phyloP scores from a whole-genome alignment of 495 filamentous ascomycete genomes.

The Daldinia decipiens region DNA sequence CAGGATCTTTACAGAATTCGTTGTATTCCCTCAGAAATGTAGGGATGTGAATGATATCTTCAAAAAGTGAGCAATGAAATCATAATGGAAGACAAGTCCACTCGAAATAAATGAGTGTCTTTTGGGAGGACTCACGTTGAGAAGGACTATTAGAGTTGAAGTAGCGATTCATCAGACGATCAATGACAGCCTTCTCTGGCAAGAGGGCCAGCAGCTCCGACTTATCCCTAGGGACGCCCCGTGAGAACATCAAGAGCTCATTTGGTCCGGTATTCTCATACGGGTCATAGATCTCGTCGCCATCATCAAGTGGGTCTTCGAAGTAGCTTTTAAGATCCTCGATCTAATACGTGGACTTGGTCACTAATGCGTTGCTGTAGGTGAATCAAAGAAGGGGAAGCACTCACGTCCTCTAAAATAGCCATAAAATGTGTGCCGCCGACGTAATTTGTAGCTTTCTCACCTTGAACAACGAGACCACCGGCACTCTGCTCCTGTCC shows the following conservation, averaged over 20 bases:
- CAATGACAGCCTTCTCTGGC: constrained; percentile 52
- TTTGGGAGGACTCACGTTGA: constrained; percentile 47
- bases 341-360: constrained; percentile 46
- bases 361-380: constrained; percentile 1
- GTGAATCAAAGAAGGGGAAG: constrained; percentile 7
- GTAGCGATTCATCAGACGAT: constrained; percentile 59
- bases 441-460: constrained; percentile 56
- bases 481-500: constrained; percentile 27
- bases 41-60: constrained; percentile 57
- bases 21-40: constrained; percentile 61
- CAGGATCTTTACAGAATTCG: constrained; percentile 58
- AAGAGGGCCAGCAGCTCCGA: constrained; percentile 54
- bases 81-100: background rate
- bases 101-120: background rate
- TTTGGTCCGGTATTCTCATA: constrained; percentile 44
- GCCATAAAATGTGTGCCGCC: constrained; percentile 66
- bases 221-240: constrained; percentile 45
- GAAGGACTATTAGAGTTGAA: constrained; percentile 61
- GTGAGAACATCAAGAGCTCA: constrained; percentile 49
- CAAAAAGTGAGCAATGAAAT: constrained; percentile 19
- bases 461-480: constrained; percentile 51
- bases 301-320: constrained; percentile 51
- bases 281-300: constrained; percentile 41
- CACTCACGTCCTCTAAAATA: constrained; percentile 63
- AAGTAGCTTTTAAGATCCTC: constrained; percentile 59